Evolutionary conservation across 1,284 basidiomycete genomes (phyloP).

Genomic region (Heterobasidion irregulare): DNA sequence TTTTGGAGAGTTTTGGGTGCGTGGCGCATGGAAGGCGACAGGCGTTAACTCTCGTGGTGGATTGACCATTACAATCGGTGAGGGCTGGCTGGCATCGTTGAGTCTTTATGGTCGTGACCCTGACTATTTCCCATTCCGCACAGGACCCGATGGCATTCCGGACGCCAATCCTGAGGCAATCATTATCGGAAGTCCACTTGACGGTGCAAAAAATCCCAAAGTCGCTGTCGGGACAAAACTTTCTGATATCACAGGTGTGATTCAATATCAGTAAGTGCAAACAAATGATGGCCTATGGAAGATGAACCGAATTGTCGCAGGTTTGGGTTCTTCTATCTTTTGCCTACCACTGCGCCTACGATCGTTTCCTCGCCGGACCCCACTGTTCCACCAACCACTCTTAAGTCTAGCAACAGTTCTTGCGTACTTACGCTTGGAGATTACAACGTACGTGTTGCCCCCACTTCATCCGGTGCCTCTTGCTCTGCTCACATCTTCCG

Average conservation of each 20-base stretch:
- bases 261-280: conserved; percentile 39
- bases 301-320: conserved; percentile 3
- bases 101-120: background rate
- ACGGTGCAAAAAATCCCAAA: conserved; percentile 44
- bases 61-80: conserved; percentile 42
- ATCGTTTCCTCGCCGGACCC: conserved; percentile 30
- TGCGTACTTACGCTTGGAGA: conserved; percentile 52
- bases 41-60: conserved; percentile 54
- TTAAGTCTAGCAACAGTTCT: conserved; percentile 25
- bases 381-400: conserved; percentile 28
- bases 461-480: background rate
- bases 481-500: background rate
- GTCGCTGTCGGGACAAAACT: conserved; percentile 39
- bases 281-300: too few relatives aligned
- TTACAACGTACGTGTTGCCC: conserved; percentile 38
- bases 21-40: conserved; percentile 48
- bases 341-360: conserved; percentile 46
- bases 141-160: conserved; percentile 38
- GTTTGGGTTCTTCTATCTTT: conserved; percentile 44
- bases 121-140: conserved; percentile 1
- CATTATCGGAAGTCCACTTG: conserved; percentile 45
- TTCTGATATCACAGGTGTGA: conserved; percentile 47
- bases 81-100: conserved; percentile 5
- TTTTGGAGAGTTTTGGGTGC: conserved; percentile 53
- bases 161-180: conserved; percentile 53